Evolutionary conservation across 139 green algal genomes (phyloP), one percentile per base, ranked within the genome.

Genomic region (Chlorokybus atmophyticus): DNA sequence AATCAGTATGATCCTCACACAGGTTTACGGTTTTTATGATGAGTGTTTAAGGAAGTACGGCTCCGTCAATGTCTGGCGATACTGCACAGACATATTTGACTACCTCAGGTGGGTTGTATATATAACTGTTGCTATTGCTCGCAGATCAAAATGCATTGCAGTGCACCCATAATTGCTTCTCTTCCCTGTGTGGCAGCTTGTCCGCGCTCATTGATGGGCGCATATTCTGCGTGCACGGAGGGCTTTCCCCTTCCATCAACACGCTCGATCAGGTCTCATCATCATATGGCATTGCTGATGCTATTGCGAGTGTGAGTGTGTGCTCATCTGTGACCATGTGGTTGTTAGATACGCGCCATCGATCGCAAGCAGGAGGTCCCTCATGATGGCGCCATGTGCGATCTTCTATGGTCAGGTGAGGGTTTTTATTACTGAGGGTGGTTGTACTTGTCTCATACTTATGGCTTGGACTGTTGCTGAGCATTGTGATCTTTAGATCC

Each of bases 81-180:
- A 94, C 55, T 99, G 91, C 82, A 97, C 89, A 28, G 92, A 97
- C 60, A 85, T 98, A 0, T 99, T 98, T 78, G 92, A 99, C 78
- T 96, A 97, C 70, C 66, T 97, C 28, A 73, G 59, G 53, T 56
- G 35, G 35, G 35, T 44, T n/a, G n/a, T n/a, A n/a, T n/a, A n/a
- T n/a, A n/a, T n/a, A n/a, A n/a, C n/a, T n/a, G n/a, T n/a, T n/a
- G n/a, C n/a, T n/a, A n/a, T n/a, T n/a, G n/a, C n/a, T n/a, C n/a
- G n/a, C n/a, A n/a, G n/a, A n/a, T n/a, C n/a, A n/a, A n/a, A n/a
- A n/a, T n/a, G n/a, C n/a, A 49, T 21, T 21, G n/a, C 17, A 55
- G 21, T 40, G 14, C 19, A 21, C 21, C 14, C 48, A 27, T 55
- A 40, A 14, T 55, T 55, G 19, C 17, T 54, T 50, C 28, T 52